Evolutionary conservation across 108 stramenopile genomes (phyloP).

Genomic region (Conticribra guillardii): DNA sequence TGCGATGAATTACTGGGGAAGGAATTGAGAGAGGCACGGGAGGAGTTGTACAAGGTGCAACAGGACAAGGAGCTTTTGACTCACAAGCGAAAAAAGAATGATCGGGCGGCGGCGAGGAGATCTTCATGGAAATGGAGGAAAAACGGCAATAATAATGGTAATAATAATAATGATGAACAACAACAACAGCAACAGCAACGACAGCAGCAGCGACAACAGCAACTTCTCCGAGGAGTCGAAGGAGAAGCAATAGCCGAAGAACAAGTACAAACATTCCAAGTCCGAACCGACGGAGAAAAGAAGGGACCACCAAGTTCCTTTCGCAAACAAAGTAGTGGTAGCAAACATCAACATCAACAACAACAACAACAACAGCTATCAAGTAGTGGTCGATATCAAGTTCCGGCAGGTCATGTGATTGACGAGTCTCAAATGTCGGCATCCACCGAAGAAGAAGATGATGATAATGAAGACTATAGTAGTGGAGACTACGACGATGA

Average conservation of each 20-base stretch:
- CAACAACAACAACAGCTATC: too few relatives aligned
- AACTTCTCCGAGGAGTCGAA: neutral
- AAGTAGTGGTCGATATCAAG: neutral
- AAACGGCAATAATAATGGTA: neutral
- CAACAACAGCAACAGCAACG: neutral
- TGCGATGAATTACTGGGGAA: neutral
- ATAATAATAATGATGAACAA: neutral
- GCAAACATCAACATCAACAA: too few relatives aligned
- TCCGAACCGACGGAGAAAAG: neutral
- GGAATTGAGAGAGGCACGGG: conserved; percentile 4
- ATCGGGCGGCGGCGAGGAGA: neutral
- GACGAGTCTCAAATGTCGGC: neutral
- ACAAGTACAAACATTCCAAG: neutral
- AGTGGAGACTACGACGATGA: neutral
- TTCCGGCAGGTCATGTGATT: neutral
- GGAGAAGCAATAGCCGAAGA: neutral
- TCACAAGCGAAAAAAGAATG: neutral
- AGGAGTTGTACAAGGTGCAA: conserved; percentile 14
- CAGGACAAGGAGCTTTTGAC: neutral
- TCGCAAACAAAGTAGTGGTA: too few relatives aligned
- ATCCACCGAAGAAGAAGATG: neutral
- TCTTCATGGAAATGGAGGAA: neutral
- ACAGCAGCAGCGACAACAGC: neutral
- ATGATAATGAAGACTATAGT: neutral
- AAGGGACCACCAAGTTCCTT: neutral